These are phyloP conservation scores for Diutina rugosa DNA, from an alignment of 1,139 yeast species.

Conservation along the genomic window DNA sequence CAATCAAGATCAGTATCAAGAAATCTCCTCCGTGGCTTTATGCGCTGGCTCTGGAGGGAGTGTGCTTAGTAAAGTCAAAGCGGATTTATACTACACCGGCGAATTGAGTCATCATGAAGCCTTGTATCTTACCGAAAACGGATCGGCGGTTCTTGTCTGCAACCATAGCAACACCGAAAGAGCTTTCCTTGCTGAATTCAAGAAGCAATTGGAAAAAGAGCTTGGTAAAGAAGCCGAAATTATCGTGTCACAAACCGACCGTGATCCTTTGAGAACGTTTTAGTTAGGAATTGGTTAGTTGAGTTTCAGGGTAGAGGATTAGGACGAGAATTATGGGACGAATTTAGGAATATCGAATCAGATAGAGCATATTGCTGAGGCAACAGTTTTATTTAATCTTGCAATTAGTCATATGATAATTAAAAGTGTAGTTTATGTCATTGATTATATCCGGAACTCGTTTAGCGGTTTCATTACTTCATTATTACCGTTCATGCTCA, in stretches of 20 bases:
- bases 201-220: conserved; percentile 32
- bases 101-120: conserved; percentile 92
- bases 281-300: background rate
- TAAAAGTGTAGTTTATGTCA: background rate
- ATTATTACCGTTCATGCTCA: background rate
- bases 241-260: conserved; percentile 36
- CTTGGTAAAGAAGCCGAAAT: conserved; percentile 28
- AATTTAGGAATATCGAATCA: too few species aligned
- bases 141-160: conserved; percentile 60
- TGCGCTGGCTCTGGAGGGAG: conserved; percentile 95
- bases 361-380: too few species aligned
- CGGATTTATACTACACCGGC: conserved; percentile 81
- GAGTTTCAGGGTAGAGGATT: too few species aligned
- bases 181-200: conserved; percentile 51
- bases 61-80: conserved; percentile 47
- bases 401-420: background rate
- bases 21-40: conserved; percentile 50
- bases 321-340: too few species aligned
- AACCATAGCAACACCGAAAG: conserved; percentile 92
- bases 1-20: conserved; percentile 11
- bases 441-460: background rate
- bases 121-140: conserved; percentile 56
- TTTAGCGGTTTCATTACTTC: background rate
- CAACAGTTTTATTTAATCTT: too few species aligned
- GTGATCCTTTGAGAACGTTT: conserved; percentile 31